Evolutionary conservation across 768 basidiomycete species (phyloP).

Genomic region (Pulveroboletus sp.): DNA sequence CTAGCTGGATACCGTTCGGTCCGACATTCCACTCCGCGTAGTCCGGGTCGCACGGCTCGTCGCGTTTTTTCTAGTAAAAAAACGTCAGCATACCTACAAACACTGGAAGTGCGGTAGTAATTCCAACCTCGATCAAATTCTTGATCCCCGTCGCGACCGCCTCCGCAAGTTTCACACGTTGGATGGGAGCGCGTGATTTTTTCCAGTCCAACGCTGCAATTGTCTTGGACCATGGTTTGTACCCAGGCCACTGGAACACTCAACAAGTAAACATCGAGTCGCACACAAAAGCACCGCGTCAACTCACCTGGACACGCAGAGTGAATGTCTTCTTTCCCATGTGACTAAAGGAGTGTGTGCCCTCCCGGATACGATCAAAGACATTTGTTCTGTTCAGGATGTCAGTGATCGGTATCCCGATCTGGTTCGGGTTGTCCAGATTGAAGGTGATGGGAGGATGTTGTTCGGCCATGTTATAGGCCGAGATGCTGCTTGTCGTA

Average conservation of each 20-base stretch:
- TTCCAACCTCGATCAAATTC: conserved; percentile 57
- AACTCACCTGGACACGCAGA: conserved; percentile 64
- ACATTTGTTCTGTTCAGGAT: conserved; percentile 49
- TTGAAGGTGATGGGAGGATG: conserved; percentile 60
- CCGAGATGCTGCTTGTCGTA: conserved; percentile 9
- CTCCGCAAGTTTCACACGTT: conserved; percentile 68
- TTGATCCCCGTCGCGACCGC: conserved; percentile 70
- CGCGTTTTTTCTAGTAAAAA: conserved; percentile 11
- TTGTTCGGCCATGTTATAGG: conserved; percentile 23
- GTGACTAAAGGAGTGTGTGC: conserved; percentile 56
- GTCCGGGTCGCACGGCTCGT: conserved; percentile 8
- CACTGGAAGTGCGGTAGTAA: neutral
- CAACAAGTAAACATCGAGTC: neutral
- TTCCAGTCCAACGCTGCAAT: conserved; percentile 77
- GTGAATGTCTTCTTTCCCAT: conserved; percentile 74
- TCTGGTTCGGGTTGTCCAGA: conserved; percentile 49
- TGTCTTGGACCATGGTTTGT: conserved; percentile 69
- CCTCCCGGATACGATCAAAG: conserved; percentile 49
- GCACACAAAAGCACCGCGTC: neutral
- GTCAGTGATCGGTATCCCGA: conserved; percentile 60
- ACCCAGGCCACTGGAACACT: conserved; percentile 71
- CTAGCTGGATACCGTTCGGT: conserved; percentile 20
- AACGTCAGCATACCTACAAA: conserved; percentile 9
- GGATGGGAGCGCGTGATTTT: conserved; percentile 71
- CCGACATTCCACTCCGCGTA: conserved; percentile 23